Evolutionary conservation across 495 filamentous ascomycete genomes (phyloP).

Genomic region (Hamigera avellanea): DNA sequence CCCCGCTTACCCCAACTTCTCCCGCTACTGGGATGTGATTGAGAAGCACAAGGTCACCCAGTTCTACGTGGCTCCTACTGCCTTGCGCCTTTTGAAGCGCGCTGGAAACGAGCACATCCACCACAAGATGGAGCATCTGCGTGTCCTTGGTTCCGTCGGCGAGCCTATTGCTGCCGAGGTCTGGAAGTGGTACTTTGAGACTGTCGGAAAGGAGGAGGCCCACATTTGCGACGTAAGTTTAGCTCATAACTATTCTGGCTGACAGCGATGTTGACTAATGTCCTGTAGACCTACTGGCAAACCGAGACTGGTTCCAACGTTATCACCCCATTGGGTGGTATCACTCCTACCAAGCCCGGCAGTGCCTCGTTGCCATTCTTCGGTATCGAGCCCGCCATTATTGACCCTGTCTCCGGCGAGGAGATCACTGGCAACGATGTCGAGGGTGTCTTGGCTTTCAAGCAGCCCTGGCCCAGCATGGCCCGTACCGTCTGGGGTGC

Average conservation of each 20-base stretch:
- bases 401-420: conserved; percentile 90
- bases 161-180: conserved; percentile 98
- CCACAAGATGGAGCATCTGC: conserved; percentile 75
- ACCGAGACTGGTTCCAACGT: conserved; percentile 97
- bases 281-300: conserved; percentile 92
- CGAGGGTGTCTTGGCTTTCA: conserved; percentile 94
- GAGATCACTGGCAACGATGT: conserved; percentile 95
- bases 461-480: conserved; percentile 98
- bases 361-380: conserved; percentile 68
- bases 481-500: conserved; percentile 96
- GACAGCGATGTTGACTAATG: conserved; percentile 1
- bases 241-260: not conserved
- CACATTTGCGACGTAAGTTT: conserved; percentile 86
- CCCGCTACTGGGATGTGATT: conserved; percentile 97
- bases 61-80: conserved; percentile 97
- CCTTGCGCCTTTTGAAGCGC: conserved; percentile 83
- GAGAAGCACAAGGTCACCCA: conserved; percentile 91
- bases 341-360: conserved; percentile 46
- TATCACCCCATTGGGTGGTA: conserved; percentile 44
- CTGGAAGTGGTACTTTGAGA: conserved; percentile 99
- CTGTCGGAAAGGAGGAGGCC: conserved; percentile 85
- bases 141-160: conserved; percentile 91
- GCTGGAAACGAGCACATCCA: conserved; percentile 88
- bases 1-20: conserved; percentile 94
- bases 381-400: conserved; percentile 94